Conservation (phyloP, 768 basidiomycete genomes). For the Pholiota molesta region DNA sequence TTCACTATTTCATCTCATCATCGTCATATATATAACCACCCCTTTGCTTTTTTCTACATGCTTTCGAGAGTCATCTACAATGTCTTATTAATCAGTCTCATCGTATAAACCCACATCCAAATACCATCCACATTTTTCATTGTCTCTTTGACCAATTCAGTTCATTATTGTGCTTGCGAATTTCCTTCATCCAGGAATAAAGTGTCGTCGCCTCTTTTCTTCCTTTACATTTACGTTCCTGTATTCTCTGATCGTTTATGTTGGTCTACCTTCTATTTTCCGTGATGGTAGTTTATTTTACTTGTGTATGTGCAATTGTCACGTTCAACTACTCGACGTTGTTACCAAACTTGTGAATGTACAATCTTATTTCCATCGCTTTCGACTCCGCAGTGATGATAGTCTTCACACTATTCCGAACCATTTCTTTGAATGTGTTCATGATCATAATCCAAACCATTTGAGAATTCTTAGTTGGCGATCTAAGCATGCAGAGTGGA, state of each 20-base stretch:
- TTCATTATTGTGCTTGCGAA: neutral
- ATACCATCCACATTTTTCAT: conserved; percentile 7
- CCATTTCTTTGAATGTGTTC: too few relatives aligned
- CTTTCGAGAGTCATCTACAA: conserved; percentile 21
- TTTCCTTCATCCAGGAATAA: neutral
- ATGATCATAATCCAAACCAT: too few relatives aligned
- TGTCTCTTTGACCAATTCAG: neutral
- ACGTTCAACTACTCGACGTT: neutral
- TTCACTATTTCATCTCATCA: conserved; percentile 20
- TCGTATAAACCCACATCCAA: conserved; percentile 19
- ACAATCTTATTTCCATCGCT: too few relatives aligned
- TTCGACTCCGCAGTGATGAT: neutral
- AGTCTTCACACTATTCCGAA: neutral
- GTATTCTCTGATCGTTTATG: neutral
- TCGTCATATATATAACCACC: conserved; percentile 23
- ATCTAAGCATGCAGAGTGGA: neutral
- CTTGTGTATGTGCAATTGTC: neutral
- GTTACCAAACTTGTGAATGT: neutral
- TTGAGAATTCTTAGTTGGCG: too few relatives aligned
- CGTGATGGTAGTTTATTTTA: neutral
- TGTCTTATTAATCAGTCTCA: conserved; percentile 18
- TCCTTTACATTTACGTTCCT: neutral
- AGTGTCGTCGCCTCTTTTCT: neutral
- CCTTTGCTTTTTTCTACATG: conserved; percentile 18
- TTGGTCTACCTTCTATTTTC: neutral